A percentile compares a stretch with the other conserved stretches of the same genome.
Conservation (phyloP, 306 rosid species). For the Luffa acutangula region DNA sequence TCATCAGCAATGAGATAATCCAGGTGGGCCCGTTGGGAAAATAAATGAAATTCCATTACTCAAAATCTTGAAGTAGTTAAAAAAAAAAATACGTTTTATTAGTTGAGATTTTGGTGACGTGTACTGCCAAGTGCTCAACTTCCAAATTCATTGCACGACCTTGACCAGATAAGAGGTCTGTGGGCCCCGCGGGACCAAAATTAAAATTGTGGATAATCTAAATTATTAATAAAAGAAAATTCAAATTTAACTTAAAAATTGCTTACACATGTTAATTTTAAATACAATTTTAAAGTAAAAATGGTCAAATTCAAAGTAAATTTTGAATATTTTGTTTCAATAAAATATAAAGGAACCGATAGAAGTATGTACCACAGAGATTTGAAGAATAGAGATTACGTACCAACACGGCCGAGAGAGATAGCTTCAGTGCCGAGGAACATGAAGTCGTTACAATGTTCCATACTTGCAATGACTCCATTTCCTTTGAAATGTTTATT, state of each 20-base stretch:
- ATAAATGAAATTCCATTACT: neutral
- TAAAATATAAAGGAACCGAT: neutral
- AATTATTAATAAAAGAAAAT: neutral
- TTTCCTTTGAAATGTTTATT: slow-evolving; percentile 79
- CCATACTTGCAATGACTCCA: slow-evolving; percentile 98
- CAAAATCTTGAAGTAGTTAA: neutral
- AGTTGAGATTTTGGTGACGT: neutral
- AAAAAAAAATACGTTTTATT: neutral
- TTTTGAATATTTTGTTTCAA: neutral
- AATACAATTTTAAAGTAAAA: no score
- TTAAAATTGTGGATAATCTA: neutral
- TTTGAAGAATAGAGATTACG: neutral
- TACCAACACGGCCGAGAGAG: slow-evolving; percentile 93
- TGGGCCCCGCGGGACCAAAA: neutral
- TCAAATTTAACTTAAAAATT: no score
- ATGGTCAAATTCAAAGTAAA: neutral
- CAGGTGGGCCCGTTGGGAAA: neutral
- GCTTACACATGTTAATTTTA: no score
- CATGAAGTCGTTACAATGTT: slow-evolving; percentile 96
- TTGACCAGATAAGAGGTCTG: neutral
- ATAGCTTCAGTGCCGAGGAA: slow-evolving; percentile 88
- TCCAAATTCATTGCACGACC: neutral
- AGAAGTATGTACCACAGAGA: no score
- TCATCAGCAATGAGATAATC: neutral
- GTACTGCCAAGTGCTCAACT: neutral